Base-by-base conservation (phyloP, 176 grass and related monocot species). In the Pontederia paniculata region DNA sequence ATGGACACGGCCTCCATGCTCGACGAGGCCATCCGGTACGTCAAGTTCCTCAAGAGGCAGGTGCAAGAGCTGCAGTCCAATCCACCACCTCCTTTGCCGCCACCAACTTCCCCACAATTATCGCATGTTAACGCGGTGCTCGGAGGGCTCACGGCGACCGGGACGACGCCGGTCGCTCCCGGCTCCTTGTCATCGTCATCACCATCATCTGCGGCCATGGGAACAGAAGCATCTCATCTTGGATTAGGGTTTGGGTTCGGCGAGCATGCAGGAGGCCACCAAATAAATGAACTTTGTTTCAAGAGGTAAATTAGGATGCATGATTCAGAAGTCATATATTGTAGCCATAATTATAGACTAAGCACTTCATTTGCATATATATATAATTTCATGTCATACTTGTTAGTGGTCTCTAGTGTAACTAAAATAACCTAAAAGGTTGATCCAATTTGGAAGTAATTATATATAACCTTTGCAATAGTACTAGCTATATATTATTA, bases 1-100 rank as follows among this genome's bases (percentile, higher is more conserved):
- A 95, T 95, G 89, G 89, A 95, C 74, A 95, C 89, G 0, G 89
- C 89, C 0, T 95, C 89, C 28, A 95, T 95, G 89, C 84, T 95
- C 19, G 81, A 95, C 31, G 89, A 95, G 84, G 84, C 84, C 65
- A 88, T 95, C 67, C 78, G 84, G 53, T 95, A 95, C 45, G 86
- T 95, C 81, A 95, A 95, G 68, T 95, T 95, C 73, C 81, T 95
- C 52, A 88, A 95, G 78, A 70, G 80, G 25, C 89, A 95, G 76
- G 84, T 95, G 37, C 89, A 88, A 13, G 89, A 88, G 15, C 58
- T 94, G 18, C 89, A 88, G 60, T 58, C 77, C 78, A 55, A 23
- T 42, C 11, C 42, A 21, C 55, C 12, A 42, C 23, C 60, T 0
- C 62, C 47, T 23, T 17, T 42, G 9, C 42, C 54, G 9, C 59